Conservation (phyloP, 1,139 yeast species). For the Blastobotrys elegans region DNA sequence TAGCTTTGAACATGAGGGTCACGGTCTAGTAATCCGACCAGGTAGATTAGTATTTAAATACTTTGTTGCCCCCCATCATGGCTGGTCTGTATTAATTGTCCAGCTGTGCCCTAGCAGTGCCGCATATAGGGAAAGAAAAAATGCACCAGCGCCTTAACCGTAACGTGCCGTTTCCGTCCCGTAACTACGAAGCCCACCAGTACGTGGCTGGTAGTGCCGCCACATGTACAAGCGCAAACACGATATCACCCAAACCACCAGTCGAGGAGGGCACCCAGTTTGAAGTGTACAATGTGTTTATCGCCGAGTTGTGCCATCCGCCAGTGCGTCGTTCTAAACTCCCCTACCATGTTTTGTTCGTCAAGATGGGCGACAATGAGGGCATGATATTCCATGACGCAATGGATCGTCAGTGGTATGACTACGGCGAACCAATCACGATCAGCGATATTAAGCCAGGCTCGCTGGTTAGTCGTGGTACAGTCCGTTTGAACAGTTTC, state of each 20-base stretch:
- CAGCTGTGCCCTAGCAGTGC: no score
- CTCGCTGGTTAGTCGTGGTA: not conserved
- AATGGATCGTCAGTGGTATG: not conserved
- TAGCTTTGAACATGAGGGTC: no score
- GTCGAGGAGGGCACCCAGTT: not conserved
- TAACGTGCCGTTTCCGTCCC: not conserved
- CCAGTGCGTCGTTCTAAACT: no score
- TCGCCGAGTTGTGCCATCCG: not conserved
- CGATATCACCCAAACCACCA: not conserved
- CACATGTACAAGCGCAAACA: not conserved
- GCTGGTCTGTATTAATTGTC: no score
- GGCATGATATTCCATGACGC: not conserved
- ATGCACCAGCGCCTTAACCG: not conserved
- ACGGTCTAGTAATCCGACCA: no score
- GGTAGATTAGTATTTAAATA: no score
- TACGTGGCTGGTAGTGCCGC: not conserved
- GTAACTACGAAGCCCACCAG: not conserved
- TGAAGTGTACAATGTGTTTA: not conserved
- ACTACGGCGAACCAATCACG: not conserved
- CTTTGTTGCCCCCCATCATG: no score
- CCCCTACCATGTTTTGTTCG: not conserved
- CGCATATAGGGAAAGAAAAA: not conserved
- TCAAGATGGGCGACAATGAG: not conserved
- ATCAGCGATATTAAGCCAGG: not conserved
- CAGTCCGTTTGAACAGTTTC: not conserved